Evolutionary conservation across 2,329 filamentous ascomycete genomes (phyloP).

Genomic region (Penicillium sclerotiorum): DNA sequence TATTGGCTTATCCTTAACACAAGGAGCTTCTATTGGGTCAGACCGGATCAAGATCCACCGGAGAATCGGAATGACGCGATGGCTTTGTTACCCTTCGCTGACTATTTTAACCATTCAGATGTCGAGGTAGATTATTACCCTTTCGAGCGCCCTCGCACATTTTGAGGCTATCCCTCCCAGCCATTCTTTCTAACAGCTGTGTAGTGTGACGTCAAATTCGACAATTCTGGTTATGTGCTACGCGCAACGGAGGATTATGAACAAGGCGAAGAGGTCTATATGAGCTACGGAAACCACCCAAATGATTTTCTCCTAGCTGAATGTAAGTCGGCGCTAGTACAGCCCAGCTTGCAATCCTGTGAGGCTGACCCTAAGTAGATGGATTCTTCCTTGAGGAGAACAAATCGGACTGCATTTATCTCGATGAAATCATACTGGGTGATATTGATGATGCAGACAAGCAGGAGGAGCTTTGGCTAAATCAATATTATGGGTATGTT

Average conservation of each 20-base stretch:
- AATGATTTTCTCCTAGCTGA: slow-evolving; percentile 48
- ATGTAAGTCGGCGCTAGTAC: slow-evolving; percentile 34
- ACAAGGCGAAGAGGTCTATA: slow-evolving; percentile 46
- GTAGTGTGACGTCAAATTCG: slow-evolving; percentile 44
- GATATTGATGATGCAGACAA: slow-evolving; percentile 30
- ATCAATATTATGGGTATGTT: slow-evolving; percentile 45
- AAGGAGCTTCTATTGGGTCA: slow-evolving; percentile 61
- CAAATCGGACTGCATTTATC: slow-evolving; percentile 42
- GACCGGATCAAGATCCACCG: slow-evolving; percentile 39
- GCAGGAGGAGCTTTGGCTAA: slow-evolving; percentile 37
- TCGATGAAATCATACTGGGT: slow-evolving; percentile 45
- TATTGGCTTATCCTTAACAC: slow-evolving; percentile 65
- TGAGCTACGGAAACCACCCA: slow-evolving; percentile 48
- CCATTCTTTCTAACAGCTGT: not conserved
- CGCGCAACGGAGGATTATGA: slow-evolving; percentile 38
- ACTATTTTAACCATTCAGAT: slow-evolving; percentile 52
- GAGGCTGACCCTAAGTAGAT: slow-evolving; percentile 29
- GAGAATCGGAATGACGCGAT: slow-evolving; percentile 49
- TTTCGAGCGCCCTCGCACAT: not conserved
- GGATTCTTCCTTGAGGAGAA: slow-evolving; percentile 47
- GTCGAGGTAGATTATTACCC: slow-evolving; percentile 35
- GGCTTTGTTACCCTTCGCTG: slow-evolving; percentile 49
- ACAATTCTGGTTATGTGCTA: slow-evolving; percentile 39
- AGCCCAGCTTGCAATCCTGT: not conserved
- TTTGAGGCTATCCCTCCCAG: not conserved